Base-by-base conservation (phyloP, 805 yeast species). In the Brettanomyces naardenensis region DNA sequence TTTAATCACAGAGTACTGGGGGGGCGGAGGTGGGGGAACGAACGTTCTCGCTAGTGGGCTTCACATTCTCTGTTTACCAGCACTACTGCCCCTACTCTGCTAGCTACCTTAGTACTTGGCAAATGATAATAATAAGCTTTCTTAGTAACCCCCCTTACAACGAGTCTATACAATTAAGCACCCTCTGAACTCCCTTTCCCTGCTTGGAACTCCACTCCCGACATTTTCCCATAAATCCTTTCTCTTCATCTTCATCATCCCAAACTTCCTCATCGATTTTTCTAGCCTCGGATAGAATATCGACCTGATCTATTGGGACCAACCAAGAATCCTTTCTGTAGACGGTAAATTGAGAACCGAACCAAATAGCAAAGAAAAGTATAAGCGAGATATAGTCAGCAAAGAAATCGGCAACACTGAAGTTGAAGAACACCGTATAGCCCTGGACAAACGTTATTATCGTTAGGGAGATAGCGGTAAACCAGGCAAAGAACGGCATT, bases 381-480 rank as follows among this genome's bases (percentile, higher is more conserved):
- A 82, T 69, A 17, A 81, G 65, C 13, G 90, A 83, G 39, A 85
- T 65, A 53, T 85, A 85, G 19, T 83, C 73, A 19, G 85, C 75
- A 55, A 83, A 74, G 64, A 85, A 85, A 27, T 63, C 60, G 9
- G 73, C 56, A 3, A 73, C 82, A 42, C 62, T 63, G 49, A 80
- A 62, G 9, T 58, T 58, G 39, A 75, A 74, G 60, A 85, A 85
- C 1, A 75, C 73, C 2, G 69, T 58, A 56, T 71, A 85, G 28
- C 95, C 95, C 59, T 86, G 89, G 44, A 85, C 66, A 43, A 84
- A 66, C 20, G 73, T 71, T 52, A 86, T 71, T 21, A 80, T 45
- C 11, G 67, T 56, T 45, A 80, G 66, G 46, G 73, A 65, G 37
- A 67, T 59, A 4, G 74, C 59, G 3, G 87, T 73, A 49, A 81